Evolutionary conservation across 768 basidiomycete genomes (phyloP).

Genomic region (Boletus edulis): DNA sequence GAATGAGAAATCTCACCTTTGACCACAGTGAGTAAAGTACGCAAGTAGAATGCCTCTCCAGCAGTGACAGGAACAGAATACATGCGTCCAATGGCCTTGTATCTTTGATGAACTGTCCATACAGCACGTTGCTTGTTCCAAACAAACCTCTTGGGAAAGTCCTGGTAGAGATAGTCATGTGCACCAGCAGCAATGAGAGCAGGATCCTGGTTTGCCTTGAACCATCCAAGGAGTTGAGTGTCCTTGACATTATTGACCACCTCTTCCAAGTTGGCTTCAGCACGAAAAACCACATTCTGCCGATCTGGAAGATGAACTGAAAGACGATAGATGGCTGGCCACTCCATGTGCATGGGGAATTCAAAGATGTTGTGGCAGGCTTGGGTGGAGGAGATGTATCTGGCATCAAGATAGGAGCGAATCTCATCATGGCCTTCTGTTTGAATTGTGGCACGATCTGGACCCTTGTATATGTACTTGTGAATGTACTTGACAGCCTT

Average conservation of each 20-base stretch:
- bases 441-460: too few species aligned
- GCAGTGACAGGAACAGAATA: constrained; percentile 14
- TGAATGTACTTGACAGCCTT: too few species aligned
- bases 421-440: too few species aligned
- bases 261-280: background rate
- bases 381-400: too few species aligned
- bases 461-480: too few species aligned
- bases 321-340: too few species aligned
- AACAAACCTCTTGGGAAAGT: constrained; percentile 17
- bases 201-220: background rate
- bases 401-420: too few species aligned
- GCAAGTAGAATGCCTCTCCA: constrained; percentile 41
- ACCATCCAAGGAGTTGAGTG: background rate
- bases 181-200: background rate
- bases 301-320: too few species aligned
- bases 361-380: too few species aligned
- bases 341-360: too few species aligned
- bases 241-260: background rate
- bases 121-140: constrained; percentile 15
- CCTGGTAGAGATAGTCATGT: constrained; percentile 26
- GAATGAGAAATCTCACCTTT: background rate
- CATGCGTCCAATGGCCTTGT: constrained; percentile 14
- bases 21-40: constrained; percentile 37
- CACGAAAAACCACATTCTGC: background rate
- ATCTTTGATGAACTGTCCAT: constrained; percentile 31